Base-by-base conservation (phyloP, 129 eudicot species). In the Oenanthe sinensis region DNA sequence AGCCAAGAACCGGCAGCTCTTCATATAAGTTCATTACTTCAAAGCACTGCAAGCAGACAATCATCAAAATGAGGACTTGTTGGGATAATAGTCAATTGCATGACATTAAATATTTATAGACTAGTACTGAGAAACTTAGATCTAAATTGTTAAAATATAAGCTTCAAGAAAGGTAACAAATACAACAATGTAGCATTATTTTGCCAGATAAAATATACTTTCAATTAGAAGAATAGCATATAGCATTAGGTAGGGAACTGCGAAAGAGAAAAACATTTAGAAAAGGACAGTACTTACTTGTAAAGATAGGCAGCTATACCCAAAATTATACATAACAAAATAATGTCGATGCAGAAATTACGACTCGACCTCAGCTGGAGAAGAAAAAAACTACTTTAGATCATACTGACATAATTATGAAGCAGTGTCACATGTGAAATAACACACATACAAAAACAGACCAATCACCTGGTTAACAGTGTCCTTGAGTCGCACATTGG, bases 401-500 rank as follows among this genome's bases (percentile, higher is more conserved):
- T 24, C 72, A 42, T 26, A 15, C 8, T 13, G 42, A 36, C 72
- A 20, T 40, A 33, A 24, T n/a, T 65, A 26, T 45, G 16, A 45
- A 33, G 81, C 9, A 54, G 47, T 20, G 17, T 43, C 22, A 73
- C 42, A 65, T 1, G 39, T 43, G 46, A 10, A 26, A 74, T 46
- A 43, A 40, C 45, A 19, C 47, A 71, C 58, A 85, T 22, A 10
- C 43, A 16, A 60, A 72, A 20, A n/a, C 68, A 54, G 79, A 48
- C 80, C 80, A 84, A 81, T 84, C 70, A 93, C 98, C 98, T 93
- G 98, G 80, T 84, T 86, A 70, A 93, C 97, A 69, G 98, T 93
- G 89, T 93, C 87, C 85, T 93, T 90, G 55, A 93, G 94, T 79
- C 98, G 87, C 71, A 93, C 98, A 85, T 93, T 93, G 70, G 98